Conservation (phyloP, 345 rosid genomes). For the Durio zibethinus region DNA sequence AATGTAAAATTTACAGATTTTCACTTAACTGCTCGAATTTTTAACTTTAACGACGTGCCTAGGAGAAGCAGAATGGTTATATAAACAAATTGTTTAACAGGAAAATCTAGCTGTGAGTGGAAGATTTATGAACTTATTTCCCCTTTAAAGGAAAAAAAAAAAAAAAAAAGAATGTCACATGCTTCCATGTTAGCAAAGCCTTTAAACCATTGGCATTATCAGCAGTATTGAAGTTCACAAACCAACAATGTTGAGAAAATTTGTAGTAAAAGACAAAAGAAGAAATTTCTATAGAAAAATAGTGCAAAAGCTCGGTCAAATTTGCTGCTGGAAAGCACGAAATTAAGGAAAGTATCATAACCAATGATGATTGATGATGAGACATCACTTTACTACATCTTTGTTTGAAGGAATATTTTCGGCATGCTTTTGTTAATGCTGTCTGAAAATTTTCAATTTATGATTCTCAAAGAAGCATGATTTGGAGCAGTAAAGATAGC, state of each 20-base stretch:
- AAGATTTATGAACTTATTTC: background rate
- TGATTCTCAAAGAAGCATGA: background rate
- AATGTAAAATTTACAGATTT: background rate
- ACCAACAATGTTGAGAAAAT: background rate
- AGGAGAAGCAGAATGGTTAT: background rate
- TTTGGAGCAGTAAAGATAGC: background rate
- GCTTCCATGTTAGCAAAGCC: conserved; percentile 25
- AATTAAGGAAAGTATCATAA: background rate
- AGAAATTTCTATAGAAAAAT: background rate
- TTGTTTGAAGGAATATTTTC: background rate
- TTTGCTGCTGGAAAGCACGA: background rate
- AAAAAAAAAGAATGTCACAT: conserved; percentile 15
- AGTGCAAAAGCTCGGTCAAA: background rate
- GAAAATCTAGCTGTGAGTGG: background rate
- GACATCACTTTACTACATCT: background rate
- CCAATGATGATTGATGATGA: background rate
- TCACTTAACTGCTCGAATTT: background rate
- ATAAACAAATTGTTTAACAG: background rate
- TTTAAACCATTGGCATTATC: background rate
- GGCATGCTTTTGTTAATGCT: background rate
- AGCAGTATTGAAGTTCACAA: background rate
- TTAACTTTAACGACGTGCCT: background rate
- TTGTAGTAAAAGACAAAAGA: background rate
- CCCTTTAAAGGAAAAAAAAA: background rate
- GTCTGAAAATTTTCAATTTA: background rate